These are phyloP conservation scores for Herpetomonas tarakana DNA, from an alignment of 208 protist species.

Conservation along the genomic window DNA sequence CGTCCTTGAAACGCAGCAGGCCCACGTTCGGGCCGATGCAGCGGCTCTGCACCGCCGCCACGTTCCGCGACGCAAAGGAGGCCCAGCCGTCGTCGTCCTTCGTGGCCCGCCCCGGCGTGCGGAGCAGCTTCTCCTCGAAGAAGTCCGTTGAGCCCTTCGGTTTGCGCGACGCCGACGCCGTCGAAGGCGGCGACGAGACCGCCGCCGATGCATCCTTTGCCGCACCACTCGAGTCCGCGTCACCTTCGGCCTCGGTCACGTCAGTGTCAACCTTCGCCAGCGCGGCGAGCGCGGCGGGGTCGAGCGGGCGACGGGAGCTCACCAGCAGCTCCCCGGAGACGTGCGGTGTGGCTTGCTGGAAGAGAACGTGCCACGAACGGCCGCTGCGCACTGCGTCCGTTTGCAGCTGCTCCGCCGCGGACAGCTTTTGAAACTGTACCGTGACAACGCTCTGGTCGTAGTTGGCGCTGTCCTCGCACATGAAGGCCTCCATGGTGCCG, in stretches of 20 bases:
- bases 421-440: conserved; percentile 76
- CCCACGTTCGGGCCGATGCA: conserved; percentile 45
- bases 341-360: conserved; percentile 30
- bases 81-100: background rate
- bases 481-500: conserved; percentile 54
- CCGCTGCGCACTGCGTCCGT: conserved; percentile 31
- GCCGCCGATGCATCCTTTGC: background rate
- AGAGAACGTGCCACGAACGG: conserved; percentile 39
- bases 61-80: background rate
- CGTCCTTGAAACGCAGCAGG: conserved; percentile 35
- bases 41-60: conserved; percentile 22
- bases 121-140: background rate
- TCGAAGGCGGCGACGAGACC: background rate
- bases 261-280: conserved; percentile 11
- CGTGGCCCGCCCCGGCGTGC: background rate
- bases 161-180: background rate
- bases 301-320: conserved; percentile 32
- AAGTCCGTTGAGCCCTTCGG: background rate
- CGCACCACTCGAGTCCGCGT: too few relatives aligned
- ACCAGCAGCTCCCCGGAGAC: conserved; percentile 46
- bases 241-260: background rate
- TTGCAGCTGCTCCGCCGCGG: conserved; percentile 50
- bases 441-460: conserved; percentile 49
- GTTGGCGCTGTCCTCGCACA: conserved; percentile 41
- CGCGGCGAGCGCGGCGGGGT: conserved; percentile 11